Evolutionary conservation across 257 asterid species (phyloP).

Genomic region (Perilla frutescens): DNA sequence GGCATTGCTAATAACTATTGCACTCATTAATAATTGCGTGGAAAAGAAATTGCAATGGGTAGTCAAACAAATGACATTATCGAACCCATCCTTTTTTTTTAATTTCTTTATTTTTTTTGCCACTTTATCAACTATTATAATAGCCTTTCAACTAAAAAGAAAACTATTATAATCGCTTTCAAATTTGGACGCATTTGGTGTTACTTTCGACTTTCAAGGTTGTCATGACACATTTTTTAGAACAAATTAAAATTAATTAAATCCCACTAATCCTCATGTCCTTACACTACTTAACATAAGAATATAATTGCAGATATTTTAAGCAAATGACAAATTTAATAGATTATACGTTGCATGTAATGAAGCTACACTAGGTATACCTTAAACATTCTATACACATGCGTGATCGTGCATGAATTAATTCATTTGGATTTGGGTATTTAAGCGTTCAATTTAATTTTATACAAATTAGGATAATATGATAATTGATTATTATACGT

Average conservation of each 20-base stretch:
- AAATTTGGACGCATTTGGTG: conserved; percentile 28
- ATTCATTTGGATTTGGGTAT: too few relatives aligned
- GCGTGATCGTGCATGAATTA: too few relatives aligned
- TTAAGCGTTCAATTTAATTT: too few relatives aligned
- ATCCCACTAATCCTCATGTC: conserved; percentile 33
- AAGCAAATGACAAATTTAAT: neutral
- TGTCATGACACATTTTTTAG: conserved; percentile 29
- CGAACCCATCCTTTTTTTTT: neutral
- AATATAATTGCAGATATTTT: neutral
- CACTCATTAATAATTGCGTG: conserved; percentile 28
- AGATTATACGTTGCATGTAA: neutral
- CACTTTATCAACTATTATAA: conserved; percentile 3
- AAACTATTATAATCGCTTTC: neutral
- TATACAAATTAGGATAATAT: too few relatives aligned
- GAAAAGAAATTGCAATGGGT: neutral
- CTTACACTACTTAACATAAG: neutral
- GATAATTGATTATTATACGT: too few relatives aligned
- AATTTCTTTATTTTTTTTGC: neutral
- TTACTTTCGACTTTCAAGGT: conserved; percentile 37
- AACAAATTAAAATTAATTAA: neutral
- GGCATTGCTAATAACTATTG: conserved; percentile 26
- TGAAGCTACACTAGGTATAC: neutral
- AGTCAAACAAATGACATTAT: conserved; percentile 35
- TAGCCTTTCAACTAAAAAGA: neutral
- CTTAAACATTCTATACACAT: too few relatives aligned